These are phyloP conservation scores for Fusarium sp. DNA, from an alignment of 2,329 filamentous ascomycete genomes.

Conservation along the genomic window DNA sequence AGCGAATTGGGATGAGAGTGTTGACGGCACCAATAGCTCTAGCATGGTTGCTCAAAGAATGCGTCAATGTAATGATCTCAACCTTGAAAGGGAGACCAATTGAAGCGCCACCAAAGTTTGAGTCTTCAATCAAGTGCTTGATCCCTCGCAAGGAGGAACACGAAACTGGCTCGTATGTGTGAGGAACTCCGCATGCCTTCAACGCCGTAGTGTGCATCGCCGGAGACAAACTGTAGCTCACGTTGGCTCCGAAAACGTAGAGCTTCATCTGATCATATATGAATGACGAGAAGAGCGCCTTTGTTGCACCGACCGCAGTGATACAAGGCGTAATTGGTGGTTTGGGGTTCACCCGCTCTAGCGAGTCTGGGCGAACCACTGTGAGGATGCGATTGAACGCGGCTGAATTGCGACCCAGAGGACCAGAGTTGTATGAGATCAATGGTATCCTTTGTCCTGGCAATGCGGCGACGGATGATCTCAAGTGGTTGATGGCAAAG, in stretches of 20 bases:
- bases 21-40: constrained; percentile 84
- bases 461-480: constrained; percentile 63
- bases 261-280: constrained; percentile 79
- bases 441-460: constrained; percentile 65
- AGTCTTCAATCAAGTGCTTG: constrained; percentile 75
- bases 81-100: constrained; percentile 84
- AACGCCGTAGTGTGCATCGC: constrained; percentile 84
- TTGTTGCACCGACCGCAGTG: constrained; percentile 75
- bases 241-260: constrained; percentile 81
- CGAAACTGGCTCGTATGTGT: constrained; percentile 77
- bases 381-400: constrained; percentile 78
- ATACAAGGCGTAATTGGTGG: constrained; percentile 55
- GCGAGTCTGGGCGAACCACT: constrained; percentile 66
- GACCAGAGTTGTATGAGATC: constrained; percentile 77
- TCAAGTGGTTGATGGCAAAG: constrained; percentile 71
- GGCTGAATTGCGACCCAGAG: constrained; percentile 74
- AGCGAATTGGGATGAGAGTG: constrained; percentile 80
- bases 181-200: constrained; percentile 77
- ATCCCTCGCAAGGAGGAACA: constrained; percentile 74
- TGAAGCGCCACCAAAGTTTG: constrained; percentile 80
- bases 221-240: constrained; percentile 81
- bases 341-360: constrained; percentile 37
- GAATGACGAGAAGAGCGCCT: constrained; percentile 77
- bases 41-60: constrained; percentile 80
- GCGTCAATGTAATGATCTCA: constrained; percentile 77